phyloP scores from a whole-genome alignment of 257 asterid genomes.

The Cynanchum wilfordii region DNA sequence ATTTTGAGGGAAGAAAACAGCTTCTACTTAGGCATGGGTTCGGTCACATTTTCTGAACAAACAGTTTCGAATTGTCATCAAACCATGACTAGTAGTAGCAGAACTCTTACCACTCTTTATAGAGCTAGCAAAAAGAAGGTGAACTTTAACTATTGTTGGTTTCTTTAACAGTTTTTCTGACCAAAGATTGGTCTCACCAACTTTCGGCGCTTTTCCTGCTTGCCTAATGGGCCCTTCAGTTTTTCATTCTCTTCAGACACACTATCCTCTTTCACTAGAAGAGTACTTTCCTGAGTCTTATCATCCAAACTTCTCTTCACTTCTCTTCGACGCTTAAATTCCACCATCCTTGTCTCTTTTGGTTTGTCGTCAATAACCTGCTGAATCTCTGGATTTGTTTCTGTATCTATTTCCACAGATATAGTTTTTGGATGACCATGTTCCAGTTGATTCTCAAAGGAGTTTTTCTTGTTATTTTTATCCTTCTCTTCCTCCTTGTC shows the following conservation, averaged over 20 bases:
- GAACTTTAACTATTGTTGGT: slow-evolving; percentile 15
- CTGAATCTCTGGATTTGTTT: slow-evolving; percentile 15
- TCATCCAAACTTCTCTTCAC: slow-evolving; percentile 32
- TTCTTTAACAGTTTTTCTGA: slow-evolving; percentile 17
- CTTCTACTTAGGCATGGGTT: too few species aligned
- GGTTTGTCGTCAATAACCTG: slow-evolving; percentile 31
- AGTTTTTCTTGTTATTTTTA: slow-evolving; percentile 19
- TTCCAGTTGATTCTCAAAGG: slow-evolving; percentile 19
- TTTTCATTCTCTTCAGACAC: slow-evolving; percentile 19
- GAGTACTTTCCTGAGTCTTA: slow-evolving; percentile 6
- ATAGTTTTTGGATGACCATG: background rate
- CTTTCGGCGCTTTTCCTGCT: slow-evolving; percentile 44
- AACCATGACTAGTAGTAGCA: slow-evolving; percentile 2
- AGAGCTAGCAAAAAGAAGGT: slow-evolving; percentile 18
- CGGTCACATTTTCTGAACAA: background rate
- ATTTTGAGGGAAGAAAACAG: too few species aligned
- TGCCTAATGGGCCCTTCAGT: slow-evolving; percentile 22
- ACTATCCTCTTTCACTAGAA: slow-evolving; percentile 10
- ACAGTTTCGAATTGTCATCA: background rate
- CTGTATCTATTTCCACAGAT: slow-evolving; percentile 22
- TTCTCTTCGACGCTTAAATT: slow-evolving; percentile 58
- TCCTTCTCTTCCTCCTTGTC: slow-evolving; percentile 18
- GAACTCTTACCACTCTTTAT: slow-evolving; percentile 4
- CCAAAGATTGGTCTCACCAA: slow-evolving; percentile 55
- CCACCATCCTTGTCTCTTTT: slow-evolving; percentile 52